Conservation (phyloP, 345 rosid genomes). For the Syzygium oleosum region DNA sequence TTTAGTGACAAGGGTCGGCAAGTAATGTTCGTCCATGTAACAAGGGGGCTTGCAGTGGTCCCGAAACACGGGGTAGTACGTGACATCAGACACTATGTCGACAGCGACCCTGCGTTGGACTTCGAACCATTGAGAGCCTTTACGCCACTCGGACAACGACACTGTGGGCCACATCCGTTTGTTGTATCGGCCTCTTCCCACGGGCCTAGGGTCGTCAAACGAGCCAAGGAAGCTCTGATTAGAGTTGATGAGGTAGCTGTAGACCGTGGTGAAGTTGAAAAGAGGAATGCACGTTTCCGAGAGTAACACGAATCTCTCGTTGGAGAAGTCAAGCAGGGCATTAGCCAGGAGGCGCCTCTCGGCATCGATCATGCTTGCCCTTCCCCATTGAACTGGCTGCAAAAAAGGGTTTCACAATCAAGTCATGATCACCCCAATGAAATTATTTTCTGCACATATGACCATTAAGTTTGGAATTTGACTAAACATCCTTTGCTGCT, state of each 20-base stretch:
- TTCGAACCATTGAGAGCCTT: constrained; percentile 91
- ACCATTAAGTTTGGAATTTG: neutral
- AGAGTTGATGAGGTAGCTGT: constrained; percentile 48
- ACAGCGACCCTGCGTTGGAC: constrained; percentile 51
- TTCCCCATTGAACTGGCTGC: constrained; percentile 75
- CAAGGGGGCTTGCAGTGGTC: constrained; percentile 43
- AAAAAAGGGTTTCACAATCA: neutral
- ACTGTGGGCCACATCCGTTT: constrained; percentile 46
- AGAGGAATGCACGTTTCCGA: constrained; percentile 87
- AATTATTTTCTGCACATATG: neutral
- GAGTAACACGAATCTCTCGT: constrained; percentile 66
- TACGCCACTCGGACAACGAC: constrained; percentile 51
- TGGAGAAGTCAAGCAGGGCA: constrained; percentile 55
- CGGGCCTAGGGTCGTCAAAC: constrained; percentile 40
- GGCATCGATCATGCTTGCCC: constrained; percentile 75
- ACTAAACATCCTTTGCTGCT: neutral
- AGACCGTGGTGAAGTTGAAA: constrained; percentile 60
- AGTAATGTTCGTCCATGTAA: constrained; percentile 72
- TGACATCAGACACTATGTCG: constrained; percentile 46
- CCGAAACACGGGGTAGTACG: constrained; percentile 49
- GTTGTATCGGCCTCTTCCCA: constrained; percentile 67
- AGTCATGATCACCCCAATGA: neutral
- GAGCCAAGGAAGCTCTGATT: constrained; percentile 40
- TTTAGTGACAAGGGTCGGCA: constrained; percentile 55
- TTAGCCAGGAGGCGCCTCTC: constrained; percentile 77